Evolutionary conservation across 2,329 filamentous ascomycete species (phyloP), one percentile per base, ranked within the genome.

Genomic region (Diaporthe vaccinii): DNA sequence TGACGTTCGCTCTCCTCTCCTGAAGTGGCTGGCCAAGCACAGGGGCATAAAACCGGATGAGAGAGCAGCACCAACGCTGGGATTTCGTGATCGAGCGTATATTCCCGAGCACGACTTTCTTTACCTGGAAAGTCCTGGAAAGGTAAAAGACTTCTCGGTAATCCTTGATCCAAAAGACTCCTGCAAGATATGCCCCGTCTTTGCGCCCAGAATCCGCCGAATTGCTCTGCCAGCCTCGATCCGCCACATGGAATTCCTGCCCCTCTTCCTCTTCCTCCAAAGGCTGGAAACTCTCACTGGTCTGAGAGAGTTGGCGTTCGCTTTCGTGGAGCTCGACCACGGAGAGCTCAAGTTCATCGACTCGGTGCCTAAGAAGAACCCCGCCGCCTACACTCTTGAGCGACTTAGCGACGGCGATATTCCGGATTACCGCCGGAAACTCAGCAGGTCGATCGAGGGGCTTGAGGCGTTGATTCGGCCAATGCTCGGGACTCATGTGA

Each of bases 1-100:
- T 15, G 58, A 28, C 12, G 10, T 20, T 14, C 58, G 58, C 17
- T 41, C 34, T 61, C 58, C 6, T 61, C 58, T 61, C 10, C 14
- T 61, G 36, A 61, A 61, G 36, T 61, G 58, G 36, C 58, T 61
- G n/a, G 58, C 36, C 58, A 61, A 41, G 17, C 31, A 61, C 34
- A 61, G 14, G 14, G 36, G 28, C 22, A 28, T 61, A 10, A 39
- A 12, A n/a, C 58, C 22, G n/a, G 22, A 25, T 12, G 36, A 41
- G 36, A 41, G 5, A 5, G 22, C 58, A 10, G 22, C 58, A 9
- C 34, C 58, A 28, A 17, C 6, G 2, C 22, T 41, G 58, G 20
- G 7, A 7, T 61, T 41, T 28, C n/a, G 22, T 5, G 22, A 25
- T 22, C 22, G 58, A 41, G 36, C 12, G 22, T 41, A 41, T 28